Evolutionary conservation across 352 stramenopile genomes (phyloP).

Genomic region (Thraustotheca clavata): DNA sequence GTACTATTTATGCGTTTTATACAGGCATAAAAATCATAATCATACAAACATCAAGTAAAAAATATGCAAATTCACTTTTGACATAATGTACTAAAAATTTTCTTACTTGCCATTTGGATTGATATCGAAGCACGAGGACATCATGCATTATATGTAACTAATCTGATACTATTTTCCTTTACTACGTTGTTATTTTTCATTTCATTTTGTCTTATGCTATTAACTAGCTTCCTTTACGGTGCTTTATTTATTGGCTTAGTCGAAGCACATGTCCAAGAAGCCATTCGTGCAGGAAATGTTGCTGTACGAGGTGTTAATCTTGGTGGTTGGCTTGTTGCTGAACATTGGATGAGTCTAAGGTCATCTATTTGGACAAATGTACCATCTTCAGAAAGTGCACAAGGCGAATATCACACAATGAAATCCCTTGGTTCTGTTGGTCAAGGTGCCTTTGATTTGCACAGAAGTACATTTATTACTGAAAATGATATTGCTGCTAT

Average conservation of each 20-base stretch:
- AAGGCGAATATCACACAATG: constrained; percentile 30
- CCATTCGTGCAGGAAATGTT: constrained; percentile 25
- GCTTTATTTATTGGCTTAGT: background rate
- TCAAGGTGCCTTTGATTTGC: constrained; percentile 22
- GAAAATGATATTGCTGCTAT: constrained; percentile 24
- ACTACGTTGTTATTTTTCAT: background rate
- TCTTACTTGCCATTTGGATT: background rate
- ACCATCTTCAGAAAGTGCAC: background rate
- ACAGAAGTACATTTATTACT: constrained; percentile 28
- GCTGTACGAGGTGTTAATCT: constrained; percentile 26
- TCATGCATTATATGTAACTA: background rate
- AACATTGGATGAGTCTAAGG: constrained; percentile 27
- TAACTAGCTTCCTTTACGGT: background rate
- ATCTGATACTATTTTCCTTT: background rate
- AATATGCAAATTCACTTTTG: no score
- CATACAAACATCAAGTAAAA: no score
- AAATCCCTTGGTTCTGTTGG: constrained; percentile 21
- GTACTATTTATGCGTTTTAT: no score
- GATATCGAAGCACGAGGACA: background rate
- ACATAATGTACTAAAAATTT: no score
- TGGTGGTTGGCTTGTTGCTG: constrained; percentile 28
- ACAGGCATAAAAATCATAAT: no score
- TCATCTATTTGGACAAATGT: constrained; percentile 18
- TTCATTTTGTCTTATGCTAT: background rate
- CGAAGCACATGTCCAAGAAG: constrained; percentile 25